Base-by-base conservation (phyloP, 345 rosid species). In the Pelargonium nanum region DNA sequence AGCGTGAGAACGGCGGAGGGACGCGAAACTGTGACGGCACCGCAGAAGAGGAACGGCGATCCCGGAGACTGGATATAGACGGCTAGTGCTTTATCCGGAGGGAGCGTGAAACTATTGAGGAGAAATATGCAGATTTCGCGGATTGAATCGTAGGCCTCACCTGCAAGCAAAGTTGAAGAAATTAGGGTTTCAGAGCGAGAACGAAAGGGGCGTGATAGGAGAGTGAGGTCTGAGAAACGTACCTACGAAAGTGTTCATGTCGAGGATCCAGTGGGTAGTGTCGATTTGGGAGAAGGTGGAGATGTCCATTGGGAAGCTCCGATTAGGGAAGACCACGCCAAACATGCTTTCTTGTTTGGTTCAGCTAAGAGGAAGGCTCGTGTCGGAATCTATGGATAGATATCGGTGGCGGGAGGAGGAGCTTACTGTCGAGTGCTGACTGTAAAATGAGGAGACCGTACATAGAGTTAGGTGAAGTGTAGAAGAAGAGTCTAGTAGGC, bases 231-330 rank as follows among this genome's bases (percentile, higher is more conserved):
- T 34, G 55, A 24, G 22, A 51, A 4, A 48, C 57, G 63, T 75
- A 85, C 95, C 98, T 22, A 92, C 98, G 75, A 93, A 89, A 55
- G 83, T 79, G 79, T 87, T 93, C 97, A 89, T 93, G 81, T 93
- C 97, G 63, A 93, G 99, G 22, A 93, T 67, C 99, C 97, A 93
- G 57, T 93, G 96, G 70, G 81, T 78, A 22, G 94, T 87, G 66
- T 85, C 97, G 76, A 93, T 87, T 75, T 93, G 99, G 63, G 83
- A 32, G 73, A 93, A 93, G 40, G 87, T 68, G 63, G 99, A 89
- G 58, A 87, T 87, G 70, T 89, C 97, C 68, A 93, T 75, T 0
- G 99, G 99, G 77, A 87, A 93, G 72, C 99, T 93, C 64, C 97
- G 81, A 68, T 93, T 83, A 1, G 99, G 99, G 75, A 93, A 93